These are phyloP conservation scores for Psilocybe cubensis DNA, from an alignment of 768 basidiomycete species.

Conservation along the genomic window DNA sequence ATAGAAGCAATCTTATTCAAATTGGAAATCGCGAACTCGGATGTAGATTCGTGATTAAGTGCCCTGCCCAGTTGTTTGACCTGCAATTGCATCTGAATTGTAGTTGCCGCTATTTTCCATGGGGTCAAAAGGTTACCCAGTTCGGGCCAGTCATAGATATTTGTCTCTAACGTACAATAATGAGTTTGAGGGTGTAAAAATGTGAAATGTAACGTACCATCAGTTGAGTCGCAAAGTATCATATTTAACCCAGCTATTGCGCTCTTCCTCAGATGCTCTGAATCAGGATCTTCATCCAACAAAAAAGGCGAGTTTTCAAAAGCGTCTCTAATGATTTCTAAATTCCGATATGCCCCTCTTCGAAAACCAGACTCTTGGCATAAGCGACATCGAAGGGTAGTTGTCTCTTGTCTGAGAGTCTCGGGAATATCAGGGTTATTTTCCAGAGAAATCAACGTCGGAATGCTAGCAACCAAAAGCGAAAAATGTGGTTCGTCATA, in stretches of 20 bases:
- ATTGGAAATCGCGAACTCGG: slow-evolving; percentile 57
- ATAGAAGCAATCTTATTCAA: slow-evolving; percentile 69
- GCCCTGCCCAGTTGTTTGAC: slow-evolving; percentile 75
- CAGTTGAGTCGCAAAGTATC: slow-evolving; percentile 66
- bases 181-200: neutral
- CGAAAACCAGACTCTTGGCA: slow-evolving; percentile 73
- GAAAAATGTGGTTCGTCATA: slow-evolving; percentile 71
- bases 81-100: slow-evolving; percentile 77
- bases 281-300: slow-evolving; percentile 38
- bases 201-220: slow-evolving; percentile 43
- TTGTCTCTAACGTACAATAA: slow-evolving; percentile 37
- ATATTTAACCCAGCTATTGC: slow-evolving; percentile 69
- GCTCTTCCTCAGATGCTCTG: slow-evolving; percentile 58
- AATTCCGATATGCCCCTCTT: slow-evolving; percentile 74
- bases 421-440: slow-evolving; percentile 56
- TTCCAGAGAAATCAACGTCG: slow-evolving; percentile 73
- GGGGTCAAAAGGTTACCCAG: slow-evolving; percentile 74
- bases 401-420: slow-evolving; percentile 50
- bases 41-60: slow-evolving; percentile 59
- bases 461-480: slow-evolving; percentile 63
- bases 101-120: slow-evolving; percentile 83
- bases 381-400: slow-evolving; percentile 56
- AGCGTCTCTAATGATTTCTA: slow-evolving; percentile 68
- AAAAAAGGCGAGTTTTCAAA: slow-evolving; percentile 67
- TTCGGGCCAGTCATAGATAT: slow-evolving; percentile 60